These are phyloP conservation scores for Umbelopsis sp. DNA, from an alignment of 371 early-diverging fungal genomes.

Conservation along the genomic window DNA sequence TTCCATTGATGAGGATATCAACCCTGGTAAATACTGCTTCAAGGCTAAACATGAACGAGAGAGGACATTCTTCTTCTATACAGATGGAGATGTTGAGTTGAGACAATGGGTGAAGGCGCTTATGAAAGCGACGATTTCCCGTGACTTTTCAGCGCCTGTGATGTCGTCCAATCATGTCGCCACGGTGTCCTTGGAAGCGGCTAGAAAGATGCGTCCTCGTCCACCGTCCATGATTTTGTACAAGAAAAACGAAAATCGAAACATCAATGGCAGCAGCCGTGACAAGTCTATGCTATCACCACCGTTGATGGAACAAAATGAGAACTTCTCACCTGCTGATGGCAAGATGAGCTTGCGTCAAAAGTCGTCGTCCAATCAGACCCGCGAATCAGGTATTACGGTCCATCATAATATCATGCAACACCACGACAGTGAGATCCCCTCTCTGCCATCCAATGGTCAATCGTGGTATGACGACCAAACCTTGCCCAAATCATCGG, in stretches of 20 bases:
- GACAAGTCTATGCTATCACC: conserved; percentile 17
- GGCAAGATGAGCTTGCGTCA: neutral
- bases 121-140: conserved; percentile 70
- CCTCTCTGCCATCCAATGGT: conserved; percentile 18
- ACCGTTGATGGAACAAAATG: conserved; percentile 24
- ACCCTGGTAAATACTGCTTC: conserved; percentile 67
- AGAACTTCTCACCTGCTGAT: neutral
- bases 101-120: conserved; percentile 62
- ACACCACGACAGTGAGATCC: conserved; percentile 10
- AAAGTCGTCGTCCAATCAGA: conserved; percentile 3
- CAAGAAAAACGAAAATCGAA: conserved; percentile 24
- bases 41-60: conserved; percentile 63
- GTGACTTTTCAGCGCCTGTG: conserved; percentile 63
- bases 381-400: conserved; percentile 22
- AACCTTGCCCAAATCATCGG: neutral
- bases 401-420: conserved; percentile 22
- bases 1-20: conserved; percentile 58
- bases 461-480: conserved; percentile 18
- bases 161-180: conserved; percentile 66
- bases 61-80: conserved; percentile 64
- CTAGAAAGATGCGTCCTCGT: conserved; percentile 64
- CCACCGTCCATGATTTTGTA: conserved; percentile 58
- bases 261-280: neutral
- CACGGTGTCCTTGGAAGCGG: conserved; percentile 65
- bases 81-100: conserved; percentile 51